Evolutionary conservation across 1,139 yeast genomes (phyloP), one percentile per base, ranked within the genome.

Genomic region (Candida glucosophila): DNA sequence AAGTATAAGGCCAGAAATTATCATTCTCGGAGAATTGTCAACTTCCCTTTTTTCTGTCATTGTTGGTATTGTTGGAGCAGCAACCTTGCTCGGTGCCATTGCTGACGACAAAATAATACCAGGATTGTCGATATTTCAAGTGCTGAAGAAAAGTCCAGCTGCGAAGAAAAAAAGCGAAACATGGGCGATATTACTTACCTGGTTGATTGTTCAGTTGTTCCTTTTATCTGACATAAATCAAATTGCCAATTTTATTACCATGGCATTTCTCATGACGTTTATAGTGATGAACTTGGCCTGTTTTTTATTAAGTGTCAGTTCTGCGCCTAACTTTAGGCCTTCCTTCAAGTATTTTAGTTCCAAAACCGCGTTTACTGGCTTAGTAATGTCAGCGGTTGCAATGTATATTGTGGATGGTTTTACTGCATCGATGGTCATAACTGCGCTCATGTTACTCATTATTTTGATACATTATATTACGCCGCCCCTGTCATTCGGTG

Each of bases 401-500:
- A 90, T 90, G 98, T 81, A 83, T 45, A 77, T 86, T 23, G 96
- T 92, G 3, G 98, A 90, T 55, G 94, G 95, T 17, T 45, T 79
- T 14, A 80, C 93, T 3, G 97, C 98, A 0, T 64, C 85, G 2
- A 62, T 78, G 15, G 78, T 88, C 28, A 72, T 86, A 22, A 56
- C 77, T 5, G 71, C 79, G 29, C 62, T 86, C 41, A 52, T 74
- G 26, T 57, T 76, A 14, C 54, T 90, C 24, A 81, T 90, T 39
- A 47, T 85, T 29, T 50, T 80, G 31, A 90, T 90, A 34, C 97
- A 90, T 49, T 85, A 86, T 44, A 67, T 76, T 31, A 80, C 95
- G 2, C 95, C 96, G 3, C 96, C 97, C 4, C 86, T 85, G 48
- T 80, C 86, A 19, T 90, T 95, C 83, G 98, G 98, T 17, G 98